A percentile compares a stretch with the other conserved stretches of the same genome.
These are phyloP conservation scores for Whalleya microplaca DNA, from an alignment of 2,329 filamentous ascomycete species.

Conservation along the genomic window DNA sequence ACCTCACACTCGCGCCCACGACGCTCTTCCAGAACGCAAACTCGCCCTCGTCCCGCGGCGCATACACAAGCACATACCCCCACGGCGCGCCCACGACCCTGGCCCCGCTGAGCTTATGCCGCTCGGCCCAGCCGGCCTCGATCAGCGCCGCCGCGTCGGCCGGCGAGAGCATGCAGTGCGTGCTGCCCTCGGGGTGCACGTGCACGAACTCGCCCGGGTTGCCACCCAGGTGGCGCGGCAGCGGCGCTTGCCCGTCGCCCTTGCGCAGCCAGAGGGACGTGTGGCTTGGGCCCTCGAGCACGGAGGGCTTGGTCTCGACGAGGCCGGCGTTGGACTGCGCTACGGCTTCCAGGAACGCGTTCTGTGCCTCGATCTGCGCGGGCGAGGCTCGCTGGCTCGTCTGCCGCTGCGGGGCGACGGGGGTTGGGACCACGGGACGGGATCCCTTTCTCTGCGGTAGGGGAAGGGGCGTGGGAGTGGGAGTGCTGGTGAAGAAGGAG, in stretches of 20 bases:
- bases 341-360: slow-evolving; percentile 29
- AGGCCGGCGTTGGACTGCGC: slow-evolving; percentile 34
- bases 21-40: slow-evolving; percentile 35
- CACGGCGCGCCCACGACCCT: slow-evolving; percentile 32
- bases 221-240: too few species aligned
- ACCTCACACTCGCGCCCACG: slow-evolving; percentile 28
- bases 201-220: slow-evolving; percentile 42
- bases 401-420: slow-evolving; percentile 46
- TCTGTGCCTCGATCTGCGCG: slow-evolving; percentile 25
- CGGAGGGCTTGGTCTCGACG: slow-evolving; percentile 33
- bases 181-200: slow-evolving; percentile 44
- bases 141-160: slow-evolving; percentile 42
- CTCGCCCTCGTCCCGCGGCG: slow-evolving; percentile 43
- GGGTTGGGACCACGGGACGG: slow-evolving; percentile 40
- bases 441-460: slow-evolving; percentile 24
- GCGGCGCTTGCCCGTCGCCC: too few species aligned
- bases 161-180: slow-evolving; percentile 43
- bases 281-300: slow-evolving; percentile 39
- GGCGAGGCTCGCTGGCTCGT: slow-evolving; percentile 28
- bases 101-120: slow-evolving; percentile 42
- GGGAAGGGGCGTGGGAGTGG: slow-evolving; percentile 9
- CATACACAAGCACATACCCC: slow-evolving; percentile 46
- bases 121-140: slow-evolving; percentile 44
- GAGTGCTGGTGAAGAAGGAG: slow-evolving; percentile 23
- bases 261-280: too few species aligned